Evolutionary conservation across 805 yeast genomes (phyloP), one percentile per base, ranked within the genome.

Genomic region (Candida tibetensis): DNA sequence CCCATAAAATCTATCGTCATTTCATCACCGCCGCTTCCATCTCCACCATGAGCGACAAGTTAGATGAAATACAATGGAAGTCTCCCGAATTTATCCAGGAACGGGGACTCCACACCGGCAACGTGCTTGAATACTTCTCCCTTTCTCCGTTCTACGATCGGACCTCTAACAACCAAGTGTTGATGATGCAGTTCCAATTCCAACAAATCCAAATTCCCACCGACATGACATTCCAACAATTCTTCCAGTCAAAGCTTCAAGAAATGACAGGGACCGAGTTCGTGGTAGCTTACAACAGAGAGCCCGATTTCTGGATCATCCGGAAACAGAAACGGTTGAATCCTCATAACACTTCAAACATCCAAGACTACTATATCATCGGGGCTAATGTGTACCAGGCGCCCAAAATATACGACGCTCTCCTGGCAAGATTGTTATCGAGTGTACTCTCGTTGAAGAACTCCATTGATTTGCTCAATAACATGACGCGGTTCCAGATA

Each of bases 11-110:
- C n/a, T n/a, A n/a, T n/a, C n/a, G n/a, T n/a, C n/a, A n/a, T n/a
- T n/a, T n/a, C n/a, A n/a, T n/a, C n/a, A n/a, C n/a, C n/a, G n/a
- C n/a, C n/a, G n/a, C n/a, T n/a, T n/a, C n/a, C n/a, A n/a, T n/a
- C 25, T 16, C 13, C 6, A 16, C 26, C 22, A 49, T 71, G 34
- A 32, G 49, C 19, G 65, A 60, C 35, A 69, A 71, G 21, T 68
- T 90, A 18, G 97, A 90, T 55, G 97, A 91, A 53, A 73, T 93
- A 29, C 98, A 90, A 59, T 93, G 99, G 99, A 79, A 90, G 48
- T 83, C 93, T 3, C 98, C 99, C 1, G 99, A 93, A 60, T 93
- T 96, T 95, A 88, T 93, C 46, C 95, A 89, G 57, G 77, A 82
- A 37, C 81, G 81, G 57, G 97, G 96, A 0, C 74, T 93, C 17